Conservation (phyloP, 1,284 basidiomycete genomes). For the Tremellales sp. region DNA sequence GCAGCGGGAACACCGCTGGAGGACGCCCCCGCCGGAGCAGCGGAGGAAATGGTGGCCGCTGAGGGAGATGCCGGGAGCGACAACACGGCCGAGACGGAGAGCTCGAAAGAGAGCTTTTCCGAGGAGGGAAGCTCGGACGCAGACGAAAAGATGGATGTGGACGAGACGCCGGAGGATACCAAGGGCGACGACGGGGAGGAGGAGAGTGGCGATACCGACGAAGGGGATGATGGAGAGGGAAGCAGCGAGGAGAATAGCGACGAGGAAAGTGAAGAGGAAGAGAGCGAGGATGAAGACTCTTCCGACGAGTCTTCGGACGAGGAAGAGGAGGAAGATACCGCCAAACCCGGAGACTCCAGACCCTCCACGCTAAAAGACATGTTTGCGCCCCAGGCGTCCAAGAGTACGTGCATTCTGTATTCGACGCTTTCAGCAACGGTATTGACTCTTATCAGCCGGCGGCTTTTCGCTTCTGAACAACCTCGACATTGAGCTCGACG, state of each 20-base stretch:
- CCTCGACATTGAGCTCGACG: slow-evolving; percentile 44
- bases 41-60: not conserved
- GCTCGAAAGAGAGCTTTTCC: too few species aligned
- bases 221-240: slow-evolving; percentile 15
- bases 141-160: slow-evolving; percentile 6
- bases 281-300: slow-evolving; percentile 7
- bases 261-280: slow-evolving; percentile 16
- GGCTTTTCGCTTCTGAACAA: slow-evolving; percentile 41
- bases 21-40: slow-evolving; percentile 2
- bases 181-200: slow-evolving; percentile 10
- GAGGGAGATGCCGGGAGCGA: slow-evolving; percentile 1
- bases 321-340: slow-evolving; percentile 10
- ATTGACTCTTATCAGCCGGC: slow-evolving; percentile 7
- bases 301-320: slow-evolving; percentile 13
- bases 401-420: slow-evolving; percentile 5
- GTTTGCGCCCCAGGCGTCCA: slow-evolving; percentile 26
- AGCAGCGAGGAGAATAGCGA: slow-evolving; percentile 26
- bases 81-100: not conserved
- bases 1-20: too few species aligned
- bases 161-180: slow-evolving; percentile 9
- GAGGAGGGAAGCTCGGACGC: not conserved
- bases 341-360: not conserved
- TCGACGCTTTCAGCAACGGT: not conserved
- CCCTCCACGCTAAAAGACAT: slow-evolving; percentile 32
- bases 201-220: slow-evolving; percentile 3